Evolutionary conservation across 148 eudicot genomes (phyloP).

Genomic region (Nepenthes gracilis): DNA sequence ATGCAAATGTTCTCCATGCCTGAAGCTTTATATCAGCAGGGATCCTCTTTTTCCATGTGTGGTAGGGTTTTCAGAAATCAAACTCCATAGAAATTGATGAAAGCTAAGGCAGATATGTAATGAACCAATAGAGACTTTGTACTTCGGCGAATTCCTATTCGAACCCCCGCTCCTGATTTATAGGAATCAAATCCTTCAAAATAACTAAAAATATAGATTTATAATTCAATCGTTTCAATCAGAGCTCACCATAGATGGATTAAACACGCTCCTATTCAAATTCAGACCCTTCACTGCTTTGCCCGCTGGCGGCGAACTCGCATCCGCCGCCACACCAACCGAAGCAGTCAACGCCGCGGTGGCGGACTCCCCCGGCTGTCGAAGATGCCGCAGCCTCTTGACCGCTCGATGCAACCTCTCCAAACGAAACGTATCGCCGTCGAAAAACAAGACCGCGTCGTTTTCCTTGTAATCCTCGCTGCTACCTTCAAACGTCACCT

Average conservation of each 20-base stretch:
- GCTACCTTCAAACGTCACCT: constrained; percentile 67
- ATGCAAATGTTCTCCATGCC: no score
- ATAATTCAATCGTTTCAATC: no score
- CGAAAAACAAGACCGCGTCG: constrained; percentile 89
- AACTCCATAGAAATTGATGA: no score
- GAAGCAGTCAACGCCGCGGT: constrained; percentile 20
- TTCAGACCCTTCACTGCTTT: not conserved
- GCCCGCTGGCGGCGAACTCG: not conserved
- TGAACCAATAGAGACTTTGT: no score
- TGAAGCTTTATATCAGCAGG: no score
- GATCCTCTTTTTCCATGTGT: no score
- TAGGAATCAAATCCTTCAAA: no score
- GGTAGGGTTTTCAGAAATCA: no score
- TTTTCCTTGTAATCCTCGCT: constrained; percentile 84
- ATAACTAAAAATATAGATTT: no score
- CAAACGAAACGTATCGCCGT: constrained; percentile 57
- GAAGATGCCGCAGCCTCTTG: constrained; percentile 48
- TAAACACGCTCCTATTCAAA: not conserved
- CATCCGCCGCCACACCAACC: constrained; percentile 28
- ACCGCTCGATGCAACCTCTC: constrained; percentile 84
- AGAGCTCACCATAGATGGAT: not conserved
- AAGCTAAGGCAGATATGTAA: no score
- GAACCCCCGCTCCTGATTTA: no score
- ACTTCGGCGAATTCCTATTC: no score
- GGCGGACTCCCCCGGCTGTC: constrained; percentile 39